Evolutionary conservation across 805 yeast genomes (phyloP).

Genomic region (Barnettozyma sucrosica): DNA sequence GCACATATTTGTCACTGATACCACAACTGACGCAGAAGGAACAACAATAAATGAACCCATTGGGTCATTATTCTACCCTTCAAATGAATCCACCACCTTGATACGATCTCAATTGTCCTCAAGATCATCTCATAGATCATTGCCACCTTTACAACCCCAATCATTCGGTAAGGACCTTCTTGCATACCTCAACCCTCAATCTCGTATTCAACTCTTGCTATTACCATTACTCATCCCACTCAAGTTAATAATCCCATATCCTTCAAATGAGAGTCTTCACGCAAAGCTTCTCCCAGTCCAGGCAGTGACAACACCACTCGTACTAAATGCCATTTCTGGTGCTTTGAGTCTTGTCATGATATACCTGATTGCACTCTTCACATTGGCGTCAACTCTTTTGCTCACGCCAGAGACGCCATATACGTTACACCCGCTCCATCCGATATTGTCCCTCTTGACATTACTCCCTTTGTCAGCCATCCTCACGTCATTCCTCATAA

Average conservation of each 20-base stretch:
- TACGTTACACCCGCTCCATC: conserved; percentile 7
- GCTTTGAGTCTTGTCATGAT: not conserved
- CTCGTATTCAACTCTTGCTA: not conserved
- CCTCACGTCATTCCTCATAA: conserved; percentile 62
- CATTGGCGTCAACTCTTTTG: not conserved
- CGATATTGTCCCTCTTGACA: conserved; percentile 57
- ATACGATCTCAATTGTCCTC: not conserved
- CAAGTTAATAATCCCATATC: conserved; percentile 1
- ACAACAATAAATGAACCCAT: not conserved
- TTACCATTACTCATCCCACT: not conserved
- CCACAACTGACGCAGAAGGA: not conserved
- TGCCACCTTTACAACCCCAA: not conserved
- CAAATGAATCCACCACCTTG: not conserved
- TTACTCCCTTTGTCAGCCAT: conserved; percentile 63
- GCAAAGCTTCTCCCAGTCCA: conserved; percentile 1
- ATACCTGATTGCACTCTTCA: not conserved
- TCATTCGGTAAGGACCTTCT: not conserved
- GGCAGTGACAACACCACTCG: not conserved
- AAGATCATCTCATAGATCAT: not conserved
- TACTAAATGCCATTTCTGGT: not conserved
- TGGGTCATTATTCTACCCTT: not conserved
- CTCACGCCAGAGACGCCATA: not conserved
- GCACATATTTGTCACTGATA: conserved; percentile 1
- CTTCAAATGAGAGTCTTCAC: not conserved
- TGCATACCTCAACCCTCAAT: not conserved